Evolutionary conservation across 2,329 filamentous ascomycete genomes (phyloP), one percentile per base, ranked within the genome.

Genomic region (Pseudogymnoascus sp.): DNA sequence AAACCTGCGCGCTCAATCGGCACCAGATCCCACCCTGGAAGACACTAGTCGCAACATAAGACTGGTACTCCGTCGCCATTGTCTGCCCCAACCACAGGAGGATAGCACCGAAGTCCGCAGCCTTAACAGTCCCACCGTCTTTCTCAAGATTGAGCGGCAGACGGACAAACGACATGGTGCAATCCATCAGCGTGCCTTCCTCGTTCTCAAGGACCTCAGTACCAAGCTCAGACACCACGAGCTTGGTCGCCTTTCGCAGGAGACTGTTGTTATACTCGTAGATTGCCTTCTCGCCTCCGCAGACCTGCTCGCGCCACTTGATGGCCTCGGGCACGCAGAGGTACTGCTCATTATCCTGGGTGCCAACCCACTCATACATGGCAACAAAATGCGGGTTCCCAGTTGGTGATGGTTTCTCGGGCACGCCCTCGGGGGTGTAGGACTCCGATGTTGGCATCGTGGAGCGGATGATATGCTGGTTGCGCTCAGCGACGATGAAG

Each of bases 361-460:
- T 96, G 10, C 89, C 91, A 2, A 88, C 81, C 66, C 87, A 93
- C 69, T 91, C 84, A 71, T 96, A 96, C 47, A 86, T 85, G 11
- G 73, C 77, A 14, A 91, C 82, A 67, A 90, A 96, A 69, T 87
- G 87, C 5, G 64, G 54, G 54, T 77, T 77, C 1, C 69, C 64
- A 23, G 81, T 64, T 29, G 78, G 75, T 62, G 75, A 77, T 29
- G 72, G 62, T 11, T 40, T 47, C 4, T 64, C 47, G 10, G 61
- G 57, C 37, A 21, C 47, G 26, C 23, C 57, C 26, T 70, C 71
- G 0, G 90, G 80, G 0, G 83, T 71, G 74, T 90, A 96, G 0
- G 91, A 89, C 73, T 93, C 90, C 40, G 87, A 91, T 0, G 91
- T 96, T 0, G 91, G 90, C 31, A 96, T 74, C 0, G 90, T 87